Evolutionary conservation across 2,329 filamentous ascomycete species (phyloP).

Genomic region (Phialophora tarda): DNA sequence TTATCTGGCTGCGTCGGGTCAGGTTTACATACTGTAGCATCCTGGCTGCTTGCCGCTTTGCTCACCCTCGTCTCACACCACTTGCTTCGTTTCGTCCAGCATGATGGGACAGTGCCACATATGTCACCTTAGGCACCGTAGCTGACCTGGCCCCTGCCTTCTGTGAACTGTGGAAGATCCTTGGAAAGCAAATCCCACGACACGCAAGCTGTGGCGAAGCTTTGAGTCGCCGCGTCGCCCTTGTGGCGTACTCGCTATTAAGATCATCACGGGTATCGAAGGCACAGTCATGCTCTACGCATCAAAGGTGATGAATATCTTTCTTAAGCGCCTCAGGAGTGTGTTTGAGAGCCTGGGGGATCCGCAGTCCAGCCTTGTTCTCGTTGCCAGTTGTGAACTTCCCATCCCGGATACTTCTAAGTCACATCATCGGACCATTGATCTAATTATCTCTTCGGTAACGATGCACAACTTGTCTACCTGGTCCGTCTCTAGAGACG

Average conservation of each 20-base stretch:
- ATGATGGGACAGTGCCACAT: slow-evolving; percentile 76
- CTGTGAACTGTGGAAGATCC: slow-evolving; percentile 89
- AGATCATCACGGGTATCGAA: slow-evolving; percentile 85
- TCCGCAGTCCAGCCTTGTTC: no score
- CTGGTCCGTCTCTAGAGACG: no score
- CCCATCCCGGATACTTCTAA: no score
- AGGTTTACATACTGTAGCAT: neutral
- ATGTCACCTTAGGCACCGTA: slow-evolving; percentile 84
- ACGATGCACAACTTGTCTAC: no score
- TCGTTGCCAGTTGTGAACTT: no score
- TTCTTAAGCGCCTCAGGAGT: slow-evolving; percentile 85
- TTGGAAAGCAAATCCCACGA: slow-evolving; percentile 87
- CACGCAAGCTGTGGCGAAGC: slow-evolving; percentile 84
- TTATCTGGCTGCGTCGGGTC: neutral
- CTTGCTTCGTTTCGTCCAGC: neutral
- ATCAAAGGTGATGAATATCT: slow-evolving; percentile 72
- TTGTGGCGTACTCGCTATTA: slow-evolving; percentile 91
- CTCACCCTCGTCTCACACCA: neutral
- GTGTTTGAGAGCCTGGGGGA: neutral
- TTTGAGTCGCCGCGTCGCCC: slow-evolving; percentile 82
- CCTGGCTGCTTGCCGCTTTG: neutral
- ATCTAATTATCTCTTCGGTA: no score
- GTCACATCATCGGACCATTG: no score
- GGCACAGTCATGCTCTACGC: slow-evolving; percentile 80
- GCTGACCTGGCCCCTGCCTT: slow-evolving; percentile 81